Evolutionary conservation across 2,329 filamentous ascomycete genomes (phyloP).

Genomic region (Phialophora tarda): DNA sequence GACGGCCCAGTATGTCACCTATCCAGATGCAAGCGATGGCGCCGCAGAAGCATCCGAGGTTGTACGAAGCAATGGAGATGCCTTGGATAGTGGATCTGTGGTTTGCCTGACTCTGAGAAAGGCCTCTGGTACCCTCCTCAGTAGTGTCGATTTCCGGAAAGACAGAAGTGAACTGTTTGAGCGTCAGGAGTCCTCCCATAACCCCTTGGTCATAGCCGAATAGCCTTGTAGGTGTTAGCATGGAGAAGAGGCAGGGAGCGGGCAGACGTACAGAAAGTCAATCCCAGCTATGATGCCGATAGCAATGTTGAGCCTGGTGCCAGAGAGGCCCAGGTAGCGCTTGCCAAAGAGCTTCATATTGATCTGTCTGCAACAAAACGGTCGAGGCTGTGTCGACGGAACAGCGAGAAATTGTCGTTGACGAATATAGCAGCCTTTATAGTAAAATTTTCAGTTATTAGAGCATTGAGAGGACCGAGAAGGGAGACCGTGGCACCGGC

Average conservation of each 20-base stretch:
- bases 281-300: conserved; percentile 69
- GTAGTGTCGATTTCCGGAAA: conserved; percentile 56
- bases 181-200: conserved; percentile 75
- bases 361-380: not conserved
- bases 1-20: conserved; percentile 47
- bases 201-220: conserved; percentile 55
- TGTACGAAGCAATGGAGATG: conserved; percentile 49
- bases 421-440: not conserved
- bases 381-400: not conserved
- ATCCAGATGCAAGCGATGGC: conserved; percentile 58
- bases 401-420: not conserved
- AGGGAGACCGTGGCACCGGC: not conserved
- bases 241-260: not conserved
- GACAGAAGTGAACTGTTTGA: conserved; percentile 63
- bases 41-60: conserved; percentile 57
- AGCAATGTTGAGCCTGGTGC: conserved; percentile 69
- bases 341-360: conserved; percentile 32
- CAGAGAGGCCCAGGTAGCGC: conserved; percentile 68
- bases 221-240: conserved; percentile 14
- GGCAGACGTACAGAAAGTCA: conserved; percentile 44
- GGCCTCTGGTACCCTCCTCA: conserved; percentile 27
- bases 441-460: not conserved
- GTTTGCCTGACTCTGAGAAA: conserved; percentile 24
- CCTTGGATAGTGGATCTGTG: conserved; percentile 44
- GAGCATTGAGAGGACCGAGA: not conserved